These are phyloP conservation scores for Dispira simplex DNA, from an alignment of 192 early-diverging fungal genomes.

Conservation along the genomic window DNA sequence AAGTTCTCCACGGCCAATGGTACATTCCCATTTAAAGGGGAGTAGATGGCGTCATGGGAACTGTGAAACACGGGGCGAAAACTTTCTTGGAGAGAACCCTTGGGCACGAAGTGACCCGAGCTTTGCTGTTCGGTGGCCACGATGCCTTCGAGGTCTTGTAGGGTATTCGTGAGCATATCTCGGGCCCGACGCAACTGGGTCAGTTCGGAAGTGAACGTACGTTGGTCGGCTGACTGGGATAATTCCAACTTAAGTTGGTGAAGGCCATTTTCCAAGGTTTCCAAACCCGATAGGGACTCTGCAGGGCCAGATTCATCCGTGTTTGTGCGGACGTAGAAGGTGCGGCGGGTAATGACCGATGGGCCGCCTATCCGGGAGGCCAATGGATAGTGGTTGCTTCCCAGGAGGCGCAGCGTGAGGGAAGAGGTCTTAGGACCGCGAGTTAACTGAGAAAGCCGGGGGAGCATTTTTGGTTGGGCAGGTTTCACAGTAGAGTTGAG, in stretches of 20 bases:
- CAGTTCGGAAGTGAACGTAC: not conserved
- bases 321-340: not conserved
- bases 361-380: too few species aligned
- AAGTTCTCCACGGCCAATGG: not conserved
- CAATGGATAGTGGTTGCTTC: too few species aligned
- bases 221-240: not conserved
- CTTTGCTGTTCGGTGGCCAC: not conserved
- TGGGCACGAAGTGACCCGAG: not conserved
- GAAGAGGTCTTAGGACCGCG: too few species aligned
- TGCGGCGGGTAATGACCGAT: not conserved
- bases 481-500: too few species aligned
- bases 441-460: too few species aligned
- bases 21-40: not conserved
- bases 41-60: conserved; percentile 7
- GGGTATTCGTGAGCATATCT: not conserved
- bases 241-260: not conserved
- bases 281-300: not conserved
- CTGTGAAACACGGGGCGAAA: conserved; percentile 8
- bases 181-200: conserved; percentile 6
- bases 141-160: conserved; percentile 1
- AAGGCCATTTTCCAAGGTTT: not conserved
- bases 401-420: too few species aligned
- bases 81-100: not conserved
- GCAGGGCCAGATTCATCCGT: not conserved
- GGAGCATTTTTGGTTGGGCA: too few species aligned